Evolutionary conservation across 805 yeast species (phyloP), one percentile per base, ranked within the genome.

Genomic region (Ogataea trehaloabstinens): DNA sequence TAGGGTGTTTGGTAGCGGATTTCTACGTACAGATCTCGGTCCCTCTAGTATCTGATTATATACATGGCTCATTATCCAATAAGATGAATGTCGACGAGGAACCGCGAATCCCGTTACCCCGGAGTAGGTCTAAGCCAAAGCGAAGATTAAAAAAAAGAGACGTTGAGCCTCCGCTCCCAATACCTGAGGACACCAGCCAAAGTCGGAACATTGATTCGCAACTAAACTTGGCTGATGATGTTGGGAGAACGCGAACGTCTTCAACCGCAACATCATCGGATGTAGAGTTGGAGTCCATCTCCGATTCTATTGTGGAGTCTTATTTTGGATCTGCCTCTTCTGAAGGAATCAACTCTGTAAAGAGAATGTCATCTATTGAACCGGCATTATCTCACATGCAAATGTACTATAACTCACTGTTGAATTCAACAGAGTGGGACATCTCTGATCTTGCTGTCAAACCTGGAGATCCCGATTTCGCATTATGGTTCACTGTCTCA

Each of bases 401-500:
- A 13, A 43, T 42, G 19, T 60, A 53, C 43, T 57, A 57, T 31
- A 45, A 53, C 16, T 35, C 51, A 2, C 39, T 61, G 19, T 41
- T 61, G 16, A 60, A 58, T 38, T 38, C 49, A 11, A 45, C 56
- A 4, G 41, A 52, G 27, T 61, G 66, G 66, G 52, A 57, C 30
- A 50, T 60, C 12, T 51, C 57, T 2, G 51, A 53, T 22, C 47
- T 63, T 15, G 49, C 52, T 20, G 58, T 58, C 5, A 51, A 54
- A 30, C 67, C 67, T 1, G 67, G 67, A 6, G 65, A 62, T n/a
- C 27, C 34, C 1, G 16, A 42, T 15, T 63, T 62, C 28, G 36
- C 55, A 4, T 19, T 58, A 24, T 86, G 95, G 93, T 83, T 82
- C 48, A 51, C 73, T 11, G 60, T 82, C 0, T 79, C 90, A 3